phyloP scores from a whole-genome alignment of 768 basidiomycete species.

The Termitomyces sp. region DNA sequence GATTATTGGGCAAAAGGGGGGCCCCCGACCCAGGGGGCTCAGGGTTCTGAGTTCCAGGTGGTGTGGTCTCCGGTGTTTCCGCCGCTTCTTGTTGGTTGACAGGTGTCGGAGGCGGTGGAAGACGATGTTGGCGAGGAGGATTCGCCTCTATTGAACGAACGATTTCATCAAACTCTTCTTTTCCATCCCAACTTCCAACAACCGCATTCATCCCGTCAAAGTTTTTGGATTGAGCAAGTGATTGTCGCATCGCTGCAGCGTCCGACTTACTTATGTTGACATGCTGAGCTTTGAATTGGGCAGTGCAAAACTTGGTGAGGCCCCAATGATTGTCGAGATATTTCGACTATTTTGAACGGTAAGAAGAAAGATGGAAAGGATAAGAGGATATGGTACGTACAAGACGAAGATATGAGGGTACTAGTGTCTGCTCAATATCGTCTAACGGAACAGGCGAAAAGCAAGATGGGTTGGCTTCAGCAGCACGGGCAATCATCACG shows the following conservation, averaged over 20 bases:
- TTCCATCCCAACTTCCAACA: slow-evolving; percentile 53
- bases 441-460: slow-evolving; percentile 66
- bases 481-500: slow-evolving; percentile 95
- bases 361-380: background rate
- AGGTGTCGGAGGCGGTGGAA: slow-evolving; percentile 18
- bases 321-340: slow-evolving; percentile 79
- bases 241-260: slow-evolving; percentile 47
- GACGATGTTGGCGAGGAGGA: slow-evolving; percentile 29
- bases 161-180: slow-evolving; percentile 55
- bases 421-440: slow-evolving; percentile 63
- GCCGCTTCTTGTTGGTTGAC: slow-evolving; percentile 18
- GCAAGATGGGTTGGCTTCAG: slow-evolving; percentile 88
- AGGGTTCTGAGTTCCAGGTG: slow-evolving; percentile 49
- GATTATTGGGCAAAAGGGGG: slow-evolving; percentile 40
- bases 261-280: slow-evolving; percentile 52
- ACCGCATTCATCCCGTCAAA: slow-evolving; percentile 49
- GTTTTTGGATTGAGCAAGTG: slow-evolving; percentile 54
- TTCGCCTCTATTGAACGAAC: slow-evolving; percentile 45
- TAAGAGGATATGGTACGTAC: slow-evolving; percentile 33
- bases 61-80: slow-evolving; percentile 30
- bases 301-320: slow-evolving; percentile 83
- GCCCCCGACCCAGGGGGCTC: slow-evolving; percentile 50
- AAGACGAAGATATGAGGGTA: slow-evolving; percentile 71
- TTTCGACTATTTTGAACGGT: slow-evolving; percentile 35
- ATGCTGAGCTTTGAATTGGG: slow-evolving; percentile 72